Conservation (phyloP, 1,284 basidiomycete species). For the Ceratobasidium papillatum region DNA sequence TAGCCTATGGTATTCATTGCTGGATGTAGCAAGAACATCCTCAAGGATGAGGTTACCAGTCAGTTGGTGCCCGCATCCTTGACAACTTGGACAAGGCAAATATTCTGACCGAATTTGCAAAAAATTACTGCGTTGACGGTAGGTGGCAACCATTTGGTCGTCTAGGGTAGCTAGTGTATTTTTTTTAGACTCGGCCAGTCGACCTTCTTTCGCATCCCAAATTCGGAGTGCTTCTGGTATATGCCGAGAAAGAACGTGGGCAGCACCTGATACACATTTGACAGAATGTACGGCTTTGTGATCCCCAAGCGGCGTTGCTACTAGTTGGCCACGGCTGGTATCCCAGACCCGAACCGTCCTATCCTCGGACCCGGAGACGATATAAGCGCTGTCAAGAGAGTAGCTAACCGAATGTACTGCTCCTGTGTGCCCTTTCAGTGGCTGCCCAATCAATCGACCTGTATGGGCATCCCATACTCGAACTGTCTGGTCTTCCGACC, state of each 20-base stretch:
- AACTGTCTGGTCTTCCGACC: conserved; percentile 2
- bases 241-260: not conserved
- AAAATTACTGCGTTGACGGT: not conserved
- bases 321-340: not conserved
- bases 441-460: not conserved
- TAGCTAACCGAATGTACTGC: conserved; percentile 21
- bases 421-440: not conserved
- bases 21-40: not conserved
- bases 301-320: not conserved
- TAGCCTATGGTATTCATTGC: not conserved
- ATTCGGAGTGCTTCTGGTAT: not conserved
- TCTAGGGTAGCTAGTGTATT: not conserved
- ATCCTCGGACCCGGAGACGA: conserved; percentile 38
- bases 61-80: not conserved
- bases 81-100: not conserved
- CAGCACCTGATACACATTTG: not conserved
- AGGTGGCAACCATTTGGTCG: not conserved
- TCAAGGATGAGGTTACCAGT: not conserved
- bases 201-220: not conserved
- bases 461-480: conserved; percentile 29
- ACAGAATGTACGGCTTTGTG: not conserved
- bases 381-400: conserved; percentile 19
- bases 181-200: not conserved
- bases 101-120: not conserved
- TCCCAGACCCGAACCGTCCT: not conserved